Evolutionary conservation across 306 rosid species (phyloP).

Genomic region (Senna siamea): DNA sequence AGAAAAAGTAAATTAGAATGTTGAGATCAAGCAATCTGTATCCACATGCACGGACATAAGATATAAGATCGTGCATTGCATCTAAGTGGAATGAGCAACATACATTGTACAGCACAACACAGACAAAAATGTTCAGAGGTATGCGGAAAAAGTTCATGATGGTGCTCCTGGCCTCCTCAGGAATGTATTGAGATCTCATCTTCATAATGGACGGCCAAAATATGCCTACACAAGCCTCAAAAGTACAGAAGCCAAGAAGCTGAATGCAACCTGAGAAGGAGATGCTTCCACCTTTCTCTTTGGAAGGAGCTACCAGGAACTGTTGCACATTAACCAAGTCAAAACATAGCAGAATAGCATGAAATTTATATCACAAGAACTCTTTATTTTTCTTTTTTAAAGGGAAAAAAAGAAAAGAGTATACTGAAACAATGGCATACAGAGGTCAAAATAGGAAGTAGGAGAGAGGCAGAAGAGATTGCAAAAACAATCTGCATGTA

Average conservation of each 20-base stretch:
- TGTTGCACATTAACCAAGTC: constrained; percentile 53
- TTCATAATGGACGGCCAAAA: constrained; percentile 99
- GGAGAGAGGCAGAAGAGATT: constrained; percentile 64
- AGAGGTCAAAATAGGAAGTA: constrained; percentile 74
- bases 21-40: neutral
- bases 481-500: constrained; percentile 88
- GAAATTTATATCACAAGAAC: constrained; percentile 32
- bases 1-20: constrained; percentile 14
- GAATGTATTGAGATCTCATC: constrained; percentile 99
- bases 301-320: constrained; percentile 70
- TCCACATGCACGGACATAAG: constrained; percentile 15
- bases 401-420: neutral
- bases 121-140: constrained; percentile 95
- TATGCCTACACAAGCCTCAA: constrained; percentile 93
- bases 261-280: constrained; percentile 70
- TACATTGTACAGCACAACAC: constrained; percentile 96
- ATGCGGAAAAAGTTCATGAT: constrained; percentile 99
- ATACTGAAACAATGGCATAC: constrained; percentile 54
- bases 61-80: constrained; percentile 24
- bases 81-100: constrained; percentile 43
- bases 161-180: constrained; percentile 99
- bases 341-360: constrained; percentile 36
- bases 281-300: constrained; percentile 72
- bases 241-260: constrained; percentile 88
- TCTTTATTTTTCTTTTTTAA: no score